These are phyloP conservation scores for Solanum corneliomulleri DNA, from an alignment of 257 asterid species.

Conservation along the genomic window DNA sequence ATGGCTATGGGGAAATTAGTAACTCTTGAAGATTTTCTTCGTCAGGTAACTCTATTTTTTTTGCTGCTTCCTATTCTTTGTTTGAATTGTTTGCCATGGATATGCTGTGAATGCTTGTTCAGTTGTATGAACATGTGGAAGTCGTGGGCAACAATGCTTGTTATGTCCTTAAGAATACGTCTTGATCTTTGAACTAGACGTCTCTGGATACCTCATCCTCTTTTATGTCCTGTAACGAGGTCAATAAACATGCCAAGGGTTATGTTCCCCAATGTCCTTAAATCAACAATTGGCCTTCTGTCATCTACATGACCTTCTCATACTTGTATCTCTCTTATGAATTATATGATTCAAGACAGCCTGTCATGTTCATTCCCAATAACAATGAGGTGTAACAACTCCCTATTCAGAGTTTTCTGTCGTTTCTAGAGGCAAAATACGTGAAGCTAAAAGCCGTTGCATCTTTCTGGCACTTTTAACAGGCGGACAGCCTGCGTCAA, in stretches of 20 bases:
- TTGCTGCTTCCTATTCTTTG: not conserved
- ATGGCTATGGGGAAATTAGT: slow-evolving; percentile 88
- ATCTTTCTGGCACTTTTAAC: not conserved
- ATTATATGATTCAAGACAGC: no score
- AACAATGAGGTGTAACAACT: no score
- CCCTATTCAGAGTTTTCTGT: not conserved
- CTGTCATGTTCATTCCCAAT: no score
- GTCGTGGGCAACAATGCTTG: not conserved
- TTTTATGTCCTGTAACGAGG: not conserved
- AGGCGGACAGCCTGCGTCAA: slow-evolving; percentile 84
- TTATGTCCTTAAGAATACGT: not conserved
- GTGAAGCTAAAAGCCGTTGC: not conserved
- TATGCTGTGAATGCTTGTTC: not conserved
- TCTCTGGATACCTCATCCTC: not conserved
- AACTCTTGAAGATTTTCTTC: slow-evolving; percentile 63
- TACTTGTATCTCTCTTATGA: not conserved
- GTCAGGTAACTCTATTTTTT: slow-evolving; percentile 36
- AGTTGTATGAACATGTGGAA: not conserved
- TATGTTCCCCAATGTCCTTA: not conserved
- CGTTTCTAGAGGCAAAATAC: not conserved
- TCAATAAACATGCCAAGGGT: not conserved
- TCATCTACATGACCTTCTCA: not conserved
- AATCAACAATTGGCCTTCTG: not conserved
- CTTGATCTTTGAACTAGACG: not conserved
- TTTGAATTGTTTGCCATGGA: not conserved